phyloP scores from a whole-genome alignment of 495 filamentous ascomycete genomes.

The Geoglossum glabrum region DNA sequence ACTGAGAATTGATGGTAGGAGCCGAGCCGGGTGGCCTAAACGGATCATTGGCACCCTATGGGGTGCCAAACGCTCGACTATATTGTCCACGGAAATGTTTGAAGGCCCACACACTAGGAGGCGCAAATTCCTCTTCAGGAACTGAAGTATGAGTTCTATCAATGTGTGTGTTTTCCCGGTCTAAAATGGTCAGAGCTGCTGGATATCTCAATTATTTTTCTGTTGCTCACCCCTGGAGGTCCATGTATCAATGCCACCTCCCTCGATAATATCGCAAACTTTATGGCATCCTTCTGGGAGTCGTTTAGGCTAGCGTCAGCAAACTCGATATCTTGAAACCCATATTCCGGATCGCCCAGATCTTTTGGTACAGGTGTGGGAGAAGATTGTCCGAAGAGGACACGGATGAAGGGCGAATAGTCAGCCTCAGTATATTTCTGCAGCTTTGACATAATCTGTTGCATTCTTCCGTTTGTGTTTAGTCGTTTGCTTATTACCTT shows the following conservation, averaged over 20 bases:
- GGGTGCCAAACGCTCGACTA: conserved; percentile 77
- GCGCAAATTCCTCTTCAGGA: conserved; percentile 47
- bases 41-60: conserved; percentile 74
- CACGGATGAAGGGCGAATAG: conserved; percentile 54
- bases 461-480: conserved; percentile 41
- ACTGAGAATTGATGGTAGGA: conserved; percentile 71
- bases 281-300: conserved; percentile 77
- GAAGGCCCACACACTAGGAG: conserved; percentile 87
- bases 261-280: conserved; percentile 61
- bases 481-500: background rate
- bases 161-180: conserved; percentile 96
- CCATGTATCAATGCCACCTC: conserved; percentile 92
- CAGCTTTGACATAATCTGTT: conserved; percentile 65
- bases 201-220: background rate
- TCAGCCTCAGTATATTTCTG: conserved; percentile 48
- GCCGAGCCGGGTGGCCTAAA: conserved; percentile 77
- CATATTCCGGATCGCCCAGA: conserved; percentile 13
- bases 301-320: conserved; percentile 65
- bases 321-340: conserved; percentile 34
- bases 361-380: conserved; percentile 30
- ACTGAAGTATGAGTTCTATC: conserved; percentile 81
- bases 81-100: conserved; percentile 96
- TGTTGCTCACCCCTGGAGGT: conserved; percentile 48
- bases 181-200: conserved; percentile 12
- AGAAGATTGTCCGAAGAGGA: conserved; percentile 57